Conservation (phyloP, 371 early-diverging fungal genomes). For the Smittium culicis region DNA sequence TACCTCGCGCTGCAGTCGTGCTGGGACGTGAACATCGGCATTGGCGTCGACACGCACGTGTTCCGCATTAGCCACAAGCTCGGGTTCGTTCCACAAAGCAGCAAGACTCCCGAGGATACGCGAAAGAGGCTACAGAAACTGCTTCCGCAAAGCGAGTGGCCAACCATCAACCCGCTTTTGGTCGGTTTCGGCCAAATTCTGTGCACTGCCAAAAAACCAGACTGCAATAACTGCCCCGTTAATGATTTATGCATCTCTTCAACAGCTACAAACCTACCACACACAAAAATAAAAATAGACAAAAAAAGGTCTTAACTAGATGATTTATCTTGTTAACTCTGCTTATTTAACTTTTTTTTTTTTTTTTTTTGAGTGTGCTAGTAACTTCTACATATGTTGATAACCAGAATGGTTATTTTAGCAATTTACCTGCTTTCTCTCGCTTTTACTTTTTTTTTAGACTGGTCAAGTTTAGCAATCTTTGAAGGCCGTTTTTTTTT, state of each 20-base stretch:
- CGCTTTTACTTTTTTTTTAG: too few relatives aligned
- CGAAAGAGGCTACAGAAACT: conserved; percentile 65
- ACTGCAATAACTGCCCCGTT: conserved; percentile 73
- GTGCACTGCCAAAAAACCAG: conserved; percentile 68
- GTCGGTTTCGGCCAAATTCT: conserved; percentile 94
- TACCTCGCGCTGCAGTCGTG: conserved; percentile 58
- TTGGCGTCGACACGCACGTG: conserved; percentile 98
- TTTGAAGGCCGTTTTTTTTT: too few relatives aligned
- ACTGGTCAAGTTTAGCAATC: too few relatives aligned
- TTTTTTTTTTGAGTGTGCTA: too few relatives aligned
- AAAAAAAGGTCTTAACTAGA: too few relatives aligned
- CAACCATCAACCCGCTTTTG: conserved; percentile 72
- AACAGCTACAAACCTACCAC: conserved; percentile 9
- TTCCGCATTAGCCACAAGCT: conserved; percentile 87
- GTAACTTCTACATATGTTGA: too few relatives aligned
- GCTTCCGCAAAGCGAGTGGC: conserved; percentile 81
- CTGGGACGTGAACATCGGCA: conserved; percentile 37
- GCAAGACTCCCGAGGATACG: conserved; percentile 61
- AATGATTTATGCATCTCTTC: conserved; percentile 52
- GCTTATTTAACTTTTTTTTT: too few relatives aligned
- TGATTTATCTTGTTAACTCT: too few relatives aligned
- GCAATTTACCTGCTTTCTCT: too few relatives aligned
- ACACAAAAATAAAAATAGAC: too few relatives aligned
- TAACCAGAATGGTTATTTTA: too few relatives aligned
- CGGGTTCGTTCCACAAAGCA: conserved; percentile 61